Percentiles rank a stretch among this genome's conserved stretches.
These are phyloP conservation scores for Euphrasia arctica DNA, from an alignment of 305 asterid genomes.

Conservation along the genomic window DNA sequence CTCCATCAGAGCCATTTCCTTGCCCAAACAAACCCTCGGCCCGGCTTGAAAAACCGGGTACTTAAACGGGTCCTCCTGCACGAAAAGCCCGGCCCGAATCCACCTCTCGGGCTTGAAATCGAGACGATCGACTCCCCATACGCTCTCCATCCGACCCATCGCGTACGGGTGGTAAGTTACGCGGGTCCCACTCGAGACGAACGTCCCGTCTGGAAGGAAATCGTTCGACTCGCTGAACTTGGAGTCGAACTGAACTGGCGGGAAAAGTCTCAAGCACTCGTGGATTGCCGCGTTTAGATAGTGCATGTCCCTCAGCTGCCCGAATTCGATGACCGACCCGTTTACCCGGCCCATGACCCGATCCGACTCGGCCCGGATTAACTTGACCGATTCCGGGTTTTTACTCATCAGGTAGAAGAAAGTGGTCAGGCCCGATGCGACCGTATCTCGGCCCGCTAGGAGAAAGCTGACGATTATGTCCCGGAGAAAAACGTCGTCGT, in stretches of 20 bases:
- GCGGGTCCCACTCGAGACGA: constrained; percentile 47
- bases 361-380: constrained; percentile 43
- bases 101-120: constrained; percentile 67
- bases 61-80: constrained; percentile 44
- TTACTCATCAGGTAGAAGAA: constrained; percentile 45
- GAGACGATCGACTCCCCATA: constrained; percentile 55
- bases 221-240: constrained; percentile 52
- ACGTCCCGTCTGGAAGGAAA: constrained; percentile 54
- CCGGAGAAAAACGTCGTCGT: constrained; percentile 51
- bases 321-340: constrained; percentile 11
- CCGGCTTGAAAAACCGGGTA: constrained; percentile 87
- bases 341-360: constrained; percentile 30
- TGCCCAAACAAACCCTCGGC: constrained; percentile 70
- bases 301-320: constrained; percentile 44
- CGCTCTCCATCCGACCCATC: constrained; percentile 68
- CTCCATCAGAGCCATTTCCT: constrained; percentile 69
- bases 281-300: constrained; percentile 52
- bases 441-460: constrained; percentile 62
- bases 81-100: constrained; percentile 44
- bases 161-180: constrained; percentile 78
- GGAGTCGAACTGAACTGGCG: constrained; percentile 73
- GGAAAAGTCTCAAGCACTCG: constrained; percentile 65
- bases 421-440: constrained; percentile 49
- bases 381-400: constrained; percentile 23
- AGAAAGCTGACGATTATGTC: constrained; percentile 57